phyloP scores from a whole-genome alignment of 805 yeast genomes.

The Saccharomycopsis sp. region DNA sequence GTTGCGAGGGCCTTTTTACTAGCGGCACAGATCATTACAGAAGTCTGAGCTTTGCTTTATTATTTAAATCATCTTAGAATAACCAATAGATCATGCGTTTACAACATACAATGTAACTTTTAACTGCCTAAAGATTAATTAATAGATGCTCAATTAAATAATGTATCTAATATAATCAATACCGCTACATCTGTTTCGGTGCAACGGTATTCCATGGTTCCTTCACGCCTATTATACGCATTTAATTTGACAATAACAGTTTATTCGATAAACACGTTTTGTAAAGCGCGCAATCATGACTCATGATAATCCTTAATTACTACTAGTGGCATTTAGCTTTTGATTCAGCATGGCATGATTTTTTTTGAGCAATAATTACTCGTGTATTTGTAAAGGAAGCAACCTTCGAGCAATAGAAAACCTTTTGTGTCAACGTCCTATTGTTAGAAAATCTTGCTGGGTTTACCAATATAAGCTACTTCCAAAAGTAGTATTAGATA shows the following conservation, averaged over 20 bases:
- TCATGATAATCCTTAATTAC: neutral
- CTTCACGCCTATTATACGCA: neutral
- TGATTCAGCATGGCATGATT: neutral
- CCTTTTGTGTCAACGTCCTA: neutral
- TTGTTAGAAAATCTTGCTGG: neutral
- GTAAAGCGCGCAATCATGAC: neutral
- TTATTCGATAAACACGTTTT: neutral
- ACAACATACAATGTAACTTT: too few relatives aligned
- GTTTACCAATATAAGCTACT: neutral
- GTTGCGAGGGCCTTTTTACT: constrained; percentile 65
- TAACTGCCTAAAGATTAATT: too few relatives aligned
- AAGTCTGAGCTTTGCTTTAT: neutral
- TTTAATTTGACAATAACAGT: neutral
- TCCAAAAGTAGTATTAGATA: neutral
- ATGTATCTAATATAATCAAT: too few relatives aligned
- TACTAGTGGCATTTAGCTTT: neutral
- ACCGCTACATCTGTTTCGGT: neutral
- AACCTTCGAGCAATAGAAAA: neutral
- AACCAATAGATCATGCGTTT: too few relatives aligned
- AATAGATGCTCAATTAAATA: neutral
- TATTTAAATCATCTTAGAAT: too few relatives aligned
- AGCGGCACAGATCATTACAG: neutral
- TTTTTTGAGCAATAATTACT: neutral
- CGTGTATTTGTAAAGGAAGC: too few relatives aligned
- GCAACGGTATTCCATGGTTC: neutral